Evolutionary conservation across 2,329 filamentous ascomycete genomes (phyloP), one percentile per base, ranked within the genome.

Genomic region (Chaetomiaceae sp.): DNA sequence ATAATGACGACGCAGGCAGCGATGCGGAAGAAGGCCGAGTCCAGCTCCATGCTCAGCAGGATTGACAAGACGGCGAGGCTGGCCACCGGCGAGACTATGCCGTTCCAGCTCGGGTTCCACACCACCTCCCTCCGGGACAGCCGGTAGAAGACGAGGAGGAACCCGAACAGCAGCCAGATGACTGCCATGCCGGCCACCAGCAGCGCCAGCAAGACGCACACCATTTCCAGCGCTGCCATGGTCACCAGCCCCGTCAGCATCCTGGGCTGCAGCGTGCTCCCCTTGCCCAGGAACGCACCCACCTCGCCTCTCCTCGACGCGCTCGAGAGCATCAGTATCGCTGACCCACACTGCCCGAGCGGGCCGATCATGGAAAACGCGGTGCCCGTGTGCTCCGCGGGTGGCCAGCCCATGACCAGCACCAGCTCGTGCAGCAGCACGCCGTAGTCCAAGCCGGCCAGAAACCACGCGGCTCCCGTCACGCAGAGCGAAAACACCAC

Each of bases 381-480:
- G 4, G 37, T 38, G 2, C 43, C 27, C 13, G 41, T 55, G 27
- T 46, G 35, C 34, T 54, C 51, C 12, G 37, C 34, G 3, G 51
- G 51, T 19, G 54, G 54, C 50, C 50, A 55, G 5, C 54, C 54
- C 1, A 50, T 53, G 10, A 55, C 55, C 9, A 55, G 53, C 5
- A 55, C 20, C 33, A 58, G 31, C 25, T 57, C 53, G 19, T 54
- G 50, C 37, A 54, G 19, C 12, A 55, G 16, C 8, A 54, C 53
- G 10, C 44, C 27, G 38, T 48, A 50, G 7, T 48, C 17, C 14
- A 50, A 23, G 2, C 40, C n/a, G 2, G 55, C 35, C 23, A 53
- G 12, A 14, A 54, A 42, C 19, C 55, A 10, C 27, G 42, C 37
- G 13, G 44, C 45, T 5, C 50, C 53, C 1, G 37, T 17, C 5